Evolutionary conservation across 352 stramenopile genomes (phyloP), one percentile per base, ranked within the genome.

Genomic region (Hyaloperonospora arabidopsidis): DNA sequence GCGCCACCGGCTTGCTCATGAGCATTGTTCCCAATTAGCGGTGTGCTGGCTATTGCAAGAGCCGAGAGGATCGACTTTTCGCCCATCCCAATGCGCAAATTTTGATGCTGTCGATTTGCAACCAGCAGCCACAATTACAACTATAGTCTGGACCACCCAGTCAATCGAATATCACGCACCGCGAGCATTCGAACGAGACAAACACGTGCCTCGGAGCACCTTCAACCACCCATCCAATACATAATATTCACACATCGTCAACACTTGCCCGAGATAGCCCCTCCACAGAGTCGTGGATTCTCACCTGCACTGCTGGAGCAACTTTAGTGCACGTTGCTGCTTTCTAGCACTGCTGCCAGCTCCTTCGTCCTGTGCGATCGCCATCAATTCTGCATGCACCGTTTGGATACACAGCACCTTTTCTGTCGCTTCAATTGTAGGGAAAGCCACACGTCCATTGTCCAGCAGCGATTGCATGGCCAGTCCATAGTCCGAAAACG

Each of bases 41-140:
- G 51, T 15, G 61, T 25, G 39, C 59, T 77, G 1, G 78, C 76
- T 15, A 74, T 57, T 8, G 79, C 82, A 12, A 93, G 63, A 7
- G 79, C 76, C 11, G 70, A 62, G 13, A 93, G 68, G 38, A 89
- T 86, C 1, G 79, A 89, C 46, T 93, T 93, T 45, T 87, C 78
- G 13, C 79, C 82, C 72, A 90, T 84, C 28, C 72, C 78, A 54
- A 93, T 88, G 35, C 82, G 78, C 14, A 93, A 60, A 41, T 81
- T 89, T 68, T 93, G 82, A 63, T 93, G 82, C 82, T 93, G 23
- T 32, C 35, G 4, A 53, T 3, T 29, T 29, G 49, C 38, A 10
- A 36, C 22, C 34, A 15, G 25, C 39, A 59, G 5, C 36, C 23
- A 15, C 43, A 12, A 19, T 62, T 51, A 69, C 41, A 48, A 15